Percentiles rank a stretch among this genome's conserved stretches.
These are phyloP conservation scores for Pichia sp. DNA, from an alignment of 1,139 yeast genomes.

Conservation along the genomic window DNA sequence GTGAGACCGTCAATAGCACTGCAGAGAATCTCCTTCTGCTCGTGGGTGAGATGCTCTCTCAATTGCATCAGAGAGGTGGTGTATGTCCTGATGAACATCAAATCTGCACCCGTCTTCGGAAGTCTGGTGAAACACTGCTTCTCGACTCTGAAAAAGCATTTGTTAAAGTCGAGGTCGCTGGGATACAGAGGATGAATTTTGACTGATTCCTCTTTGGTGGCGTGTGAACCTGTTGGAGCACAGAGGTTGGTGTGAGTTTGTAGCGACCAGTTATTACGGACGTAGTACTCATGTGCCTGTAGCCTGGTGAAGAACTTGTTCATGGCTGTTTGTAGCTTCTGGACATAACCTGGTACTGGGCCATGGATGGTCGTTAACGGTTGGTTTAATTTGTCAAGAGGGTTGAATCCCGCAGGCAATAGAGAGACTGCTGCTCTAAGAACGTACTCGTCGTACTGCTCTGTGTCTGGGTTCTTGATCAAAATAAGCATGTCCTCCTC, in stretches of 20 bases:
- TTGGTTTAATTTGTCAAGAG: background rate
- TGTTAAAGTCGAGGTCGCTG: background rate
- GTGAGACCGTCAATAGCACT: background rate
- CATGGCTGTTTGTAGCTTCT: constrained; percentile 2
- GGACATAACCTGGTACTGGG: background rate
- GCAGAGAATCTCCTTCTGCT: background rate
- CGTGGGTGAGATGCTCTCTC: background rate
- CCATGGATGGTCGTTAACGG: background rate
- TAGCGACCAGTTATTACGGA: background rate
- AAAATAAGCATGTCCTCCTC: background rate
- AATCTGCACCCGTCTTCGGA: background rate
- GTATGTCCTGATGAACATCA: constrained; percentile 1
- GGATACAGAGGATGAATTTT: background rate
- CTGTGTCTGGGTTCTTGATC: background rate
- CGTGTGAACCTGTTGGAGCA: background rate
- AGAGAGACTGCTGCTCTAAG: background rate
- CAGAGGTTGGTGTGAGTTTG: background rate
- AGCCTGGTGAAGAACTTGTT: background rate
- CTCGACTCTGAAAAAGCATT: constrained; percentile 1
- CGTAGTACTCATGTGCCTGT: background rate
- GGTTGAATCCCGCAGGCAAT: background rate
- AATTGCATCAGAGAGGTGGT: background rate
- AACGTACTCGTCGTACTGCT: constrained; percentile 1
- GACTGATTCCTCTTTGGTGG: background rate
- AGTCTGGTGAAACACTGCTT: constrained; percentile 3